Evolutionary conservation across 208 protist species (phyloP).

Genomic region (Herpetomonas tarakana): DNA sequence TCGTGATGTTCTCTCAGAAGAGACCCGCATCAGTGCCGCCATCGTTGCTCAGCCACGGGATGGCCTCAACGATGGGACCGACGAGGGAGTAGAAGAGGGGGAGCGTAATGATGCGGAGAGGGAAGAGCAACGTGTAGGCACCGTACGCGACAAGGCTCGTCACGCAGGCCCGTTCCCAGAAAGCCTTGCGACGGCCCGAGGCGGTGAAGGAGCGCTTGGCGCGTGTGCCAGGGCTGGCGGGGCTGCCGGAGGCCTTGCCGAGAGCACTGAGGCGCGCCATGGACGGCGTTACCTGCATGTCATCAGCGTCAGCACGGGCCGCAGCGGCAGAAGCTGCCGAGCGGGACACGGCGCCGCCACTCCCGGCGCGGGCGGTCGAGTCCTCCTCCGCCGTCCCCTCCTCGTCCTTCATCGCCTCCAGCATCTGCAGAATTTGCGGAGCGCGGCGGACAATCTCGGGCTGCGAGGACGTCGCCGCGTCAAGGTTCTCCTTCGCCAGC

Average conservation of each 20-base stretch:
- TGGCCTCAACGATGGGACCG: constrained; percentile 44
- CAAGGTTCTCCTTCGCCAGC: constrained; percentile 72
- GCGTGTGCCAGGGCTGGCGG: constrained; percentile 18
- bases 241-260: constrained; percentile 9
- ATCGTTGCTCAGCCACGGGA: constrained; percentile 72
- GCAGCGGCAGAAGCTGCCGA: background rate
- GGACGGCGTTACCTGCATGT: constrained; percentile 45
- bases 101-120: constrained; percentile 69
- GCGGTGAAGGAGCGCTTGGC: constrained; percentile 24
- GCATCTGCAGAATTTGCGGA: constrained; percentile 48
- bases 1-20: too few relatives aligned
- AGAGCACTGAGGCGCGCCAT: constrained; percentile 56
- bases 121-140: constrained; percentile 75
- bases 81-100: constrained; percentile 69
- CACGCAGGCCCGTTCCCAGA: constrained; percentile 76
- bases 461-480: constrained; percentile 45
- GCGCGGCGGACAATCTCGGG: constrained; percentile 70
- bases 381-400: constrained; percentile 27
- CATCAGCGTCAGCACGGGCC: constrained; percentile 12
- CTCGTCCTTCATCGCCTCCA: constrained; percentile 65
- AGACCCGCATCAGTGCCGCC: constrained; percentile 21
- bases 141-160: constrained; percentile 49
- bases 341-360: background rate
- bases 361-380: constrained; percentile 1
- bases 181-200: constrained; percentile 38